Conservation (phyloP, 73 alveolate genomes). For the Stentor coeruleus region DNA sequence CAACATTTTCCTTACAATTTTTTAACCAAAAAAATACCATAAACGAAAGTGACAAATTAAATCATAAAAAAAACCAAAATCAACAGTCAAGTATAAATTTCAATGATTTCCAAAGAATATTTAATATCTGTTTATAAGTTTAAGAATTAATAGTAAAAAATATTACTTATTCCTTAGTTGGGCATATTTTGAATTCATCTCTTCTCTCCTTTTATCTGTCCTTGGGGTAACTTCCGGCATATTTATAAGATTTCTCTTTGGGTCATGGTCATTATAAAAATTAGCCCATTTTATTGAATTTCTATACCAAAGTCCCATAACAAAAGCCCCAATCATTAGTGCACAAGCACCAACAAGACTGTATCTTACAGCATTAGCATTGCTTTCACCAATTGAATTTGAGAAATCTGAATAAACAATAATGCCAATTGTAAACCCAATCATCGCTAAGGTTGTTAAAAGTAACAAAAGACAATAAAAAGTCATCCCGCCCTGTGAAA, state of each 20-base stretch:
- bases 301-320: not conserved
- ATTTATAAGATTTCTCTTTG: not conserved
- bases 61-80: too few species aligned
- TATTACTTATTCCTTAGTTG: too few species aligned
- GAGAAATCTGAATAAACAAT: not conserved
- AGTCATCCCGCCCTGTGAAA: not conserved
- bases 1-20: too few species aligned
- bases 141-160: too few species aligned
- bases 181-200: not conserved
- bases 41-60: too few species aligned
- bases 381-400: not conserved
- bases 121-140: too few species aligned
- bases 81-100: too few species aligned
- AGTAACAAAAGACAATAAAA: not conserved
- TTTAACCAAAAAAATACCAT: too few species aligned
- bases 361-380: slow-evolving; percentile 16
- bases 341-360: not conserved
- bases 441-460: not conserved
- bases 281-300: not conserved
- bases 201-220: not conserved
- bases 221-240: not conserved
- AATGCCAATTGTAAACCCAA: not conserved
- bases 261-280: not conserved
- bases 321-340: not conserved
- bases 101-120: too few species aligned